These are phyloP conservation scores for Gymnopilus dilepis DNA, from an alignment of 768 basidiomycete species.

Conservation along the genomic window DNA sequence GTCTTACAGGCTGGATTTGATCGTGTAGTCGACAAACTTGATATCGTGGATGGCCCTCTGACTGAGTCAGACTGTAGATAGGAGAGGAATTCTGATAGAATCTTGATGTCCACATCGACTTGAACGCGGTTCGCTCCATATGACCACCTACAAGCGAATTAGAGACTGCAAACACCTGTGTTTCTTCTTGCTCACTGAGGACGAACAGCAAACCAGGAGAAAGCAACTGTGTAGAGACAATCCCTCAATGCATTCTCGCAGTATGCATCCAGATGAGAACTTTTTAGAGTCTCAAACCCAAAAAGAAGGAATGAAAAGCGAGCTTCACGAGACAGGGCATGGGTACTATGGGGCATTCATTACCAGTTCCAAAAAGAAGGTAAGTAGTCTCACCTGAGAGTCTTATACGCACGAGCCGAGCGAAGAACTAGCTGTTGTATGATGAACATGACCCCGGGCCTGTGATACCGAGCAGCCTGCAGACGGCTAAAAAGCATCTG, in stretches of 20 bases:
- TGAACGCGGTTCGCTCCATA: constrained; percentile 95
- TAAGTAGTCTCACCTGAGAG: constrained; percentile 68
- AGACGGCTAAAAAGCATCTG: constrained; percentile 91
- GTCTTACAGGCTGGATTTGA: constrained; percentile 46
- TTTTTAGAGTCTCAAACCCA: constrained; percentile 90
- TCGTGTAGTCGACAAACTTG: constrained; percentile 65
- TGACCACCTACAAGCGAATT: constrained; percentile 72
- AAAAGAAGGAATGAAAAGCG: constrained; percentile 92
- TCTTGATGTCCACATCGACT: constrained; percentile 85
- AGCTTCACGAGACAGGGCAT: constrained; percentile 88
- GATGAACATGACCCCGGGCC: constrained; percentile 83
- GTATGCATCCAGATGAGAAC: constrained; percentile 82
- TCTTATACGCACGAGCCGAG: constrained; percentile 71
- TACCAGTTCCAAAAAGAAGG: neutral
- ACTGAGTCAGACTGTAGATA: constrained; percentile 78
- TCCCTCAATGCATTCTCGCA: constrained; percentile 81
- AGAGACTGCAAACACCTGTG: neutral
- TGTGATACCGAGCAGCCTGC: constrained; percentile 91
- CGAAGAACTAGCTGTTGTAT: constrained; percentile 85
- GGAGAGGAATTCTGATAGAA: constrained; percentile 82
- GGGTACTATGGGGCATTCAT: constrained; percentile 61
- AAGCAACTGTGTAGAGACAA: constrained; percentile 77
- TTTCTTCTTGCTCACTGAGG: constrained; percentile 70
- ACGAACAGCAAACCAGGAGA: constrained; percentile 92
- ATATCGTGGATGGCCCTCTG: constrained; percentile 59